Evolutionary conservation across 1,284 basidiomycete species (phyloP).

Genomic region (Papiliotrema terrestris): DNA sequence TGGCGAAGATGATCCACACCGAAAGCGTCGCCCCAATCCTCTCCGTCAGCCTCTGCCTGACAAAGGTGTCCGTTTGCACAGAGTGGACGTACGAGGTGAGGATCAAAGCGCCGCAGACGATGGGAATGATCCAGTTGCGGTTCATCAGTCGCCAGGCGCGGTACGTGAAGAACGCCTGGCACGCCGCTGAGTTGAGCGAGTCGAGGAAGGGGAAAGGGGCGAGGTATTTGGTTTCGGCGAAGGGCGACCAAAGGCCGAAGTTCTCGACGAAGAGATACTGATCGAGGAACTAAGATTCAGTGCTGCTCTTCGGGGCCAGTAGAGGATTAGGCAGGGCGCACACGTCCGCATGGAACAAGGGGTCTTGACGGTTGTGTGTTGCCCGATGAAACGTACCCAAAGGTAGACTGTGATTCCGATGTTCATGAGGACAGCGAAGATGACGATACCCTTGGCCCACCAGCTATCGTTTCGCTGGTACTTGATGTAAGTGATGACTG

Average conservation of each 20-base stretch:
- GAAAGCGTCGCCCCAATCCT: slow-evolving; percentile 14
- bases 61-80: background rate
- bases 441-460: slow-evolving; percentile 13
- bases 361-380: background rate
- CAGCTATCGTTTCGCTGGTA: slow-evolving; percentile 11
- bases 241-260: slow-evolving; percentile 15
- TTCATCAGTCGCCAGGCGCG: slow-evolving; percentile 13
- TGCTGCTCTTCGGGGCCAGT: background rate
- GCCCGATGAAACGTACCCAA: slow-evolving; percentile 5
- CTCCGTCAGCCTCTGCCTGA: background rate
- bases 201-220: slow-evolving; percentile 25
- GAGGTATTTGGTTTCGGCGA: slow-evolving; percentile 16
- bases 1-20: slow-evolving; percentile 18
- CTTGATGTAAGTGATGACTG: slow-evolving; percentile 10
- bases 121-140: slow-evolving; percentile 7
- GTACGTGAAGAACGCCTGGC: slow-evolving; percentile 17
- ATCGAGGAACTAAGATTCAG: slow-evolving; percentile 8
- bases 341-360: too few relatives aligned
- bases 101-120: slow-evolving; percentile 3
- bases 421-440: slow-evolving; percentile 9
- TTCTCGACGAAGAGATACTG: slow-evolving; percentile 24
- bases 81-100: slow-evolving; percentile 8
- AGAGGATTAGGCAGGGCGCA: background rate
- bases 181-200: slow-evolving; percentile 13
- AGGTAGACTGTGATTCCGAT: slow-evolving; percentile 13